Evolutionary conservation across 2,329 filamentous ascomycete species (phyloP).

Genomic region (Amylocarpus encephaloides): DNA sequence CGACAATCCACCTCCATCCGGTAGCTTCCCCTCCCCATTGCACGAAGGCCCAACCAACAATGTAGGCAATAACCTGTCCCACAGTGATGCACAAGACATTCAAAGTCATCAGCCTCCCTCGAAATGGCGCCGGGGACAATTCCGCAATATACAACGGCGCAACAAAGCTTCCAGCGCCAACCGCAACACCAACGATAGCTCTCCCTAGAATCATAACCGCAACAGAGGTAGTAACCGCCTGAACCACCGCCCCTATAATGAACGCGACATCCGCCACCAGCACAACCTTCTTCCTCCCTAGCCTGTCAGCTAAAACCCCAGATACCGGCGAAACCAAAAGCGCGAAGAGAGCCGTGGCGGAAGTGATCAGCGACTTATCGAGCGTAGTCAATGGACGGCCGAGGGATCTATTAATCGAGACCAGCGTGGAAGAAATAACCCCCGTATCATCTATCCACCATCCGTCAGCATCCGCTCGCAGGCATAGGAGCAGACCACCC

Average conservation of each 20-base stretch:
- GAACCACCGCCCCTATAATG: conserved; percentile 57
- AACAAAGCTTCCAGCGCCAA: conserved; percentile 74
- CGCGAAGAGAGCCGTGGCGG: conserved; percentile 61
- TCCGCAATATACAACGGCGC: conserved; percentile 87
- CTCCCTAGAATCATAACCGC: conserved; percentile 60
- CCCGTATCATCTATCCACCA: conserved; percentile 31
- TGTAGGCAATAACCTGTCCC: conserved; percentile 83
- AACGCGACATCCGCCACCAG: conserved; percentile 62
- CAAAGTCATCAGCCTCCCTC: conserved; percentile 76
- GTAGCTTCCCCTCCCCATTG: conserved; percentile 43
- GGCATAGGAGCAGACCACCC: conserved; percentile 28
- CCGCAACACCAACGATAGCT: conserved; percentile 62
- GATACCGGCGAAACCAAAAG: conserved; percentile 58
- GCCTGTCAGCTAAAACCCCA: conserved; percentile 54
- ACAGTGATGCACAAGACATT: conserved; percentile 78
- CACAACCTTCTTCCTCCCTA: conserved; percentile 58
- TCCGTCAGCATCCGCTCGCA: neutral
- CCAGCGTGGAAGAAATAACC: conserved; percentile 62
- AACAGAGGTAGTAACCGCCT: conserved; percentile 55
- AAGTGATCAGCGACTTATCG: conserved; percentile 66
- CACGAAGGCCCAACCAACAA: conserved; percentile 72
- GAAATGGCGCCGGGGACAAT: conserved; percentile 66
- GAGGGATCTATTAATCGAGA: conserved; percentile 56
- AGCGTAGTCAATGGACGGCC: conserved; percentile 50
- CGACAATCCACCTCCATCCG: conserved; percentile 91